Evolutionary conservation across 2,329 filamentous ascomycete genomes (phyloP).

Genomic region (Rosellinia necatrix): DNA sequence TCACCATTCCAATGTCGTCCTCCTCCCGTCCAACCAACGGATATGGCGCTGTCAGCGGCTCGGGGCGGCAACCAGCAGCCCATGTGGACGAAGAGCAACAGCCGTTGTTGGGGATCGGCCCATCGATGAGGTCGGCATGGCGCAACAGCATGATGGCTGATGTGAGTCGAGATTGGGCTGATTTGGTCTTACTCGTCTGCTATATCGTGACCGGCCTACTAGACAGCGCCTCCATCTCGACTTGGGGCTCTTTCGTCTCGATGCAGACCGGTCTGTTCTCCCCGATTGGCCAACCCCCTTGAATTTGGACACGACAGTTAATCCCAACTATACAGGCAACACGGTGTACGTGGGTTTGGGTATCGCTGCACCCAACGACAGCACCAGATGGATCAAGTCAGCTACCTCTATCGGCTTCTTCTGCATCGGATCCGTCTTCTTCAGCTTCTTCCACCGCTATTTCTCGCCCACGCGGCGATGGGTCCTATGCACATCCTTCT

Average conservation of each 20-base stretch:
- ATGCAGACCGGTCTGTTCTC: conserved; percentile 73
- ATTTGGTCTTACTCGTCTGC: conserved; percentile 71
- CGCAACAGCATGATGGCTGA: conserved; percentile 48
- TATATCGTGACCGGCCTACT: conserved; percentile 79
- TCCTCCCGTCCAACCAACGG: conserved; percentile 34
- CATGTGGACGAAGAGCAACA: conserved; percentile 42
- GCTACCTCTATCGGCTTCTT: conserved; percentile 72
- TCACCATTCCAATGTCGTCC: conserved; percentile 11
- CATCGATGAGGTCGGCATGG: conserved; percentile 32
- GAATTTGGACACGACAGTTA: conserved; percentile 1
- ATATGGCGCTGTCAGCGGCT: conserved; percentile 34
- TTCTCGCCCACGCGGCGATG: conserved; percentile 66
- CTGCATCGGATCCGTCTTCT: conserved; percentile 73
- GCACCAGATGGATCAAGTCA: conserved; percentile 71
- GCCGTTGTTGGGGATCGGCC: conserved; percentile 35
- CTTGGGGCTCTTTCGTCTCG: conserved; percentile 80
- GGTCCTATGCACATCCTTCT: conserved; percentile 66
- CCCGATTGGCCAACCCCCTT: background rate
- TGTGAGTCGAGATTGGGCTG: conserved; percentile 65
- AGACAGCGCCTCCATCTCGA: conserved; percentile 75
- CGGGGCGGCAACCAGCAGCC: conserved; percentile 11
- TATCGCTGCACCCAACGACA: conserved; percentile 59
- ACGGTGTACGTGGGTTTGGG: conserved; percentile 80
- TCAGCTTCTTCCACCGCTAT: conserved; percentile 68
- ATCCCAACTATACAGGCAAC: conserved; percentile 57